Conservation (phyloP, 2,329 filamentous ascomycete genomes). For the Beauveria bassiana region DNA sequence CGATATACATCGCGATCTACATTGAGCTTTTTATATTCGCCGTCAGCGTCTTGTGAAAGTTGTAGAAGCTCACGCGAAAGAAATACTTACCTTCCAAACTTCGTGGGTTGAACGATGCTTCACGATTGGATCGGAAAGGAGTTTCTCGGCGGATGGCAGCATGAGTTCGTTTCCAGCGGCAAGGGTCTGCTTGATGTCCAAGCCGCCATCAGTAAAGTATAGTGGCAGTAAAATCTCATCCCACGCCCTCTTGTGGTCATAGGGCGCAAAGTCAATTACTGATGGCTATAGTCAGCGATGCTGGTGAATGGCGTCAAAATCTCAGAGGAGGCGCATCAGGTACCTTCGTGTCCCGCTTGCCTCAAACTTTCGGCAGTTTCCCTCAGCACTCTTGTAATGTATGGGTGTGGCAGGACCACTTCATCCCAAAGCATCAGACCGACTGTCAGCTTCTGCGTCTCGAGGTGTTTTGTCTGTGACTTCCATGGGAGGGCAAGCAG, state of each 20-base stretch:
- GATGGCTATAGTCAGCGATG: slow-evolving; percentile 34
- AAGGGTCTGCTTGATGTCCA: slow-evolving; percentile 38
- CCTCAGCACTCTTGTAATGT: slow-evolving; percentile 42
- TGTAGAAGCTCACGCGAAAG: neutral
- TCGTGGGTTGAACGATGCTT: slow-evolving; percentile 24
- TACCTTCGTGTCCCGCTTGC: slow-evolving; percentile 12
- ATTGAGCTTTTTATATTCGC: slow-evolving; percentile 13
- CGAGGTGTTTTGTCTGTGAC: slow-evolving; percentile 14
- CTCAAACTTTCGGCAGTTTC: slow-evolving; percentile 40
- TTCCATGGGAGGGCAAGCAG: slow-evolving; percentile 15
- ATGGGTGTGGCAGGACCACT: slow-evolving; percentile 47
- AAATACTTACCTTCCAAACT: slow-evolving; percentile 21
- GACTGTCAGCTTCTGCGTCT: slow-evolving; percentile 40
- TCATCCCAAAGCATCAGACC: slow-evolving; percentile 47
- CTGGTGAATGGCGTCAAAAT: too few relatives aligned
- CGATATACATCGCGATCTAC: slow-evolving; percentile 25
- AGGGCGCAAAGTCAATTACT: slow-evolving; percentile 46
- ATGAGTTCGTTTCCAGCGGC: slow-evolving; percentile 44
- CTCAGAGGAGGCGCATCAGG: neutral
- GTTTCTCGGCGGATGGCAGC: slow-evolving; percentile 45
- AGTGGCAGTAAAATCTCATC: slow-evolving; percentile 30
- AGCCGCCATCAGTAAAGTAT: slow-evolving; percentile 50
- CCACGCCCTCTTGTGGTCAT: slow-evolving; percentile 40
- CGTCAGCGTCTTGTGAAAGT: neutral
- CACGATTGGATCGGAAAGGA: slow-evolving; percentile 42